Conservation (phyloP, 169 alveolate species). For the Plasmodium knowlesi region DNA sequence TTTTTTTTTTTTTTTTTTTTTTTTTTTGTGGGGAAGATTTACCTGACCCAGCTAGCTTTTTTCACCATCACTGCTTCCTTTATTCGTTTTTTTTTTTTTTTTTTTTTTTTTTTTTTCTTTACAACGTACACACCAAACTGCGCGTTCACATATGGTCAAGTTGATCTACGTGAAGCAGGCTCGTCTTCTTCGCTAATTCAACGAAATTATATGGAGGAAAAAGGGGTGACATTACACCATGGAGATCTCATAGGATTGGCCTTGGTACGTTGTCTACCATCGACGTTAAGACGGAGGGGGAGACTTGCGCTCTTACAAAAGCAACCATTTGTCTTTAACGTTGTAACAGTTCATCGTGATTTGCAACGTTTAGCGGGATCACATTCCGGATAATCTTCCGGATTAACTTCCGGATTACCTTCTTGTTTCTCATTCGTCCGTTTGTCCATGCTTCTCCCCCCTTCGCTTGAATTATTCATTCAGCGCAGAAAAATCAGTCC, state of each 20-base stretch:
- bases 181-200: background rate
- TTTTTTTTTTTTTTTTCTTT: background rate
- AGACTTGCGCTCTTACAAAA: background rate
- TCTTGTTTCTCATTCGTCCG: background rate
- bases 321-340: background rate
- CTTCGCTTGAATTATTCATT: background rate
- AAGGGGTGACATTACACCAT: background rate
- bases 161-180: background rate
- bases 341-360: background rate
- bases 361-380: background rate
- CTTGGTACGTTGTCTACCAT: background rate
- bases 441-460: background rate
- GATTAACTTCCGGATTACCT: background rate
- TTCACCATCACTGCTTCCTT: background rate
- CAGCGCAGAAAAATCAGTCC: background rate
- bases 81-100: background rate
- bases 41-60: background rate
- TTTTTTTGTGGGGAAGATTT: background rate
- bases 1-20: background rate
- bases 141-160: background rate
- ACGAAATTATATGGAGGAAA: background rate
- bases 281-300: background rate
- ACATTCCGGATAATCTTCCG: background rate
- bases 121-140: background rate
- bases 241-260: background rate